phyloP scores from a whole-genome alignment of 495 filamentous ascomycete species.

The Neurospora sp. region DNA sequence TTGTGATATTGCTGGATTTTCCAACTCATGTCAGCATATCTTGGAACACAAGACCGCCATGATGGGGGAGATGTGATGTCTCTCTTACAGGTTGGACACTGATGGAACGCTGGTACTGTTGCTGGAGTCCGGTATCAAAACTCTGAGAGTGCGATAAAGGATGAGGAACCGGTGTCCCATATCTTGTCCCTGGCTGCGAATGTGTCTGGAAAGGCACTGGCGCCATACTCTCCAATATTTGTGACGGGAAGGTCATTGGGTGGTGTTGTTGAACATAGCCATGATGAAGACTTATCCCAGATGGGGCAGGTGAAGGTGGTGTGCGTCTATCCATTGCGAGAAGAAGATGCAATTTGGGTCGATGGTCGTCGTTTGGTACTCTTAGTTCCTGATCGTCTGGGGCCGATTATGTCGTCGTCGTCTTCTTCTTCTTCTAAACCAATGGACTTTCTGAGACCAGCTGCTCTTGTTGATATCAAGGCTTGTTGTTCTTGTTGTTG shows the following conservation, averaged over 20 bases:
- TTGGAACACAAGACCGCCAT: background rate
- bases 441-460: background rate
- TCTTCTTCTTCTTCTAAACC: background rate
- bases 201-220: conserved; percentile 20
- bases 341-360: background rate
- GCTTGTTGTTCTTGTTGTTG: background rate
- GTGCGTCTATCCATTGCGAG: conserved; percentile 27
- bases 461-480: background rate
- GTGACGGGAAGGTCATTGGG: conserved; percentile 21
- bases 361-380: background rate
- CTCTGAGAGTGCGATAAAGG: conserved; percentile 10
- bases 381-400: background rate
- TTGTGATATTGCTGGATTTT: conserved; percentile 22
- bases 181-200: conserved; percentile 34
- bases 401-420: background rate
- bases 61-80: background rate
- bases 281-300: conserved; percentile 32
- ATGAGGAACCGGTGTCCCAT: conserved; percentile 29
- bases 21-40: conserved; percentile 5
- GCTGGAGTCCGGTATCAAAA: conserved; percentile 10
- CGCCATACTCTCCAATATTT: conserved; percentile 3
- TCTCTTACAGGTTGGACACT: conserved; percentile 13
- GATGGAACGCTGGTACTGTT: conserved; percentile 18
- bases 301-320: conserved; percentile 33
- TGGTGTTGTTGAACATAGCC: conserved; percentile 42